Conservation (phyloP, 192 early-diverging fungal species). For the Mortierella antarctica region DNA sequence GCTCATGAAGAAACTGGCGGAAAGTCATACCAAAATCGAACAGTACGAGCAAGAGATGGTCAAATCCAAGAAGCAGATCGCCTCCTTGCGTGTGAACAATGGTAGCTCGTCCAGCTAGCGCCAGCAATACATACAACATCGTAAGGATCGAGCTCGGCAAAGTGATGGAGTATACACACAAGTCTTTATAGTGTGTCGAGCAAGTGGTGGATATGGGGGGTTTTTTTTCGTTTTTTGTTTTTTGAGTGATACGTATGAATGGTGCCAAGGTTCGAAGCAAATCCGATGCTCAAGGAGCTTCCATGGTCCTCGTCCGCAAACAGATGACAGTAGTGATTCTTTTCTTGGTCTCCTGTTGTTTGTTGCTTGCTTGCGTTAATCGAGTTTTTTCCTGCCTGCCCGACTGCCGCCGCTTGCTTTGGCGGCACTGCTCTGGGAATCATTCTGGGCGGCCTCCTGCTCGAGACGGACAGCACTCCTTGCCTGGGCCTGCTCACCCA, state of each 20-base stretch:
- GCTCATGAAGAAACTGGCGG: constrained; percentile 64
- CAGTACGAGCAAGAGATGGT: constrained; percentile 58
- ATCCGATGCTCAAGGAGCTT: neutral
- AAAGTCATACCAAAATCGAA: constrained; percentile 66
- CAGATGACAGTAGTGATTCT: neutral
- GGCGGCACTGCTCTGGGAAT: neutral
- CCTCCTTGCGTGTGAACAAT: constrained; percentile 1
- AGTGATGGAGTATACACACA: too few species aligned
- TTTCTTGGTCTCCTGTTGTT: too few species aligned
- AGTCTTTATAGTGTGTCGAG: too few species aligned
- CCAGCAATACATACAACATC: neutral
- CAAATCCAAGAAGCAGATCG: constrained; percentile 38
- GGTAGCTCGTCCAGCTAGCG: neutral
- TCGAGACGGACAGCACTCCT: constrained; percentile 11
- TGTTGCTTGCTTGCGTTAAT: constrained; percentile 11
- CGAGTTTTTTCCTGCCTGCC: constrained; percentile 34
- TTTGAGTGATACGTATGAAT: too few species aligned
- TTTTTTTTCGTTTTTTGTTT: neutral
- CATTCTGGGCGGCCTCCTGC: constrained; percentile 27
- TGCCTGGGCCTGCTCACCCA: constrained; percentile 35
- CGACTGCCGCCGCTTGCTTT: neutral
- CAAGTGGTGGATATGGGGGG: too few species aligned
- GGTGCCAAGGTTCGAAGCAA: too few species aligned
- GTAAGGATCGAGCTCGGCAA: too few species aligned
- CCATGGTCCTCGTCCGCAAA: neutral